Conservation (phyloP, 345 rosid species). For the Sisymbrium altissimum region DNA sequence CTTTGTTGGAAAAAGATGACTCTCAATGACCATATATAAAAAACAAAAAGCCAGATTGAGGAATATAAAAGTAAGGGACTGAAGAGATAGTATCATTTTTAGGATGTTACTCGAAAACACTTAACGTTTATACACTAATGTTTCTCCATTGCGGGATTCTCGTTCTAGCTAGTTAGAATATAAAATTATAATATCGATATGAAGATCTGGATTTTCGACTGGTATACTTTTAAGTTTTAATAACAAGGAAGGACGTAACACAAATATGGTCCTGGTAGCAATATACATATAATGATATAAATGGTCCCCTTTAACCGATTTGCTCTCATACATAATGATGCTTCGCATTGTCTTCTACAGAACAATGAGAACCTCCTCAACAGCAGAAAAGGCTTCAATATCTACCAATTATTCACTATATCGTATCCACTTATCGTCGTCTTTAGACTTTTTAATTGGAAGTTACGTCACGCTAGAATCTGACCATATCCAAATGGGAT, state of each 20-base stretch:
- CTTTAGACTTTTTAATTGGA: background rate
- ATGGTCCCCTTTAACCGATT: conserved; percentile 16
- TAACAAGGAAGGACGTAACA: background rate
- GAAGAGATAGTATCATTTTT: background rate
- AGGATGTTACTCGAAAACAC: background rate
- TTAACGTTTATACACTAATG: too few species aligned
- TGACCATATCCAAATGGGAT: background rate
- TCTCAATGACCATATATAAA: too few species aligned
- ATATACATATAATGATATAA: background rate
- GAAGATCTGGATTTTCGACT: too few species aligned
- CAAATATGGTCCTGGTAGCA: background rate
- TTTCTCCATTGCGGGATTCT: too few species aligned
- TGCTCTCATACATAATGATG: background rate
- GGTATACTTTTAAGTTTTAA: background rate
- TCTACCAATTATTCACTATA: background rate
- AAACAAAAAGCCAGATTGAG: background rate
- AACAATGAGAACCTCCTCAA: background rate
- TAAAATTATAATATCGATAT: too few species aligned
- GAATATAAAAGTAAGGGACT: background rate
- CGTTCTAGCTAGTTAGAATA: too few species aligned
- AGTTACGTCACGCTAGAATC: background rate
- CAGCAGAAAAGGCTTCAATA: background rate
- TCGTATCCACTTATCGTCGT: background rate
- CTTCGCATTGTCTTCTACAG: background rate
- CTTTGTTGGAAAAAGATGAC: background rate